Evolutionary conservation across 176 grass and related monocot species (phyloP).

Genomic region (bread wheat (Triticum aestivum)): DNA sequence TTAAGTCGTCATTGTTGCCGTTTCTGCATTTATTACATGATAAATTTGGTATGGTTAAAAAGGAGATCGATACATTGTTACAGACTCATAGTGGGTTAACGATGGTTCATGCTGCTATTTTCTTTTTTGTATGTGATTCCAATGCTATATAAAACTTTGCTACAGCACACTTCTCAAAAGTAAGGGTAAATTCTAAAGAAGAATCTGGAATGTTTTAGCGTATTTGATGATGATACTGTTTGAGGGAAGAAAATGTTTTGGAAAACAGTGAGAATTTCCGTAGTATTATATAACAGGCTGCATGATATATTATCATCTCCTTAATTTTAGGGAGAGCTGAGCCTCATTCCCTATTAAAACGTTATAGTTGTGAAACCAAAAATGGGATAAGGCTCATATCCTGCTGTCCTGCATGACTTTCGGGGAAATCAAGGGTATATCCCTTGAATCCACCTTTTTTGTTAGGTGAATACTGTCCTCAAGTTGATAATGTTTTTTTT

Average conservation of each 20-base stretch:
- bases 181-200: not conserved
- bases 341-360: not conserved
- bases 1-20: constrained; percentile 6
- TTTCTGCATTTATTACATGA: not conserved
- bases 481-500: constrained; percentile 32
- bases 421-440: not conserved
- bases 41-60: constrained; percentile 27
- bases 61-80: not conserved
- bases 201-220: not conserved
- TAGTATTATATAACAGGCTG: not conserved
- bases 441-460: not conserved
- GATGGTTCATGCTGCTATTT: not conserved
- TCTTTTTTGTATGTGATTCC: not conserved
- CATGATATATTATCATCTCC: constrained; percentile 7
- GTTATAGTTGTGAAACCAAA: not conserved
- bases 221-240: not conserved
- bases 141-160: constrained; percentile 1
- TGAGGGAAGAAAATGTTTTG: not conserved
- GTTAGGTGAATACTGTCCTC: not conserved
- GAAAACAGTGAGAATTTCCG: not conserved
- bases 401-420: constrained; percentile 20
- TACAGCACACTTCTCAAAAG: not conserved
- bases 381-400: not conserved
- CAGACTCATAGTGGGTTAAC: not conserved
- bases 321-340: not conserved